A percentile compares a stretch with the other conserved stretches of the same genome.
phyloP scores from a whole-genome alignment of 352 stramenopile genomes.

The Phytopythium montanum region DNA sequence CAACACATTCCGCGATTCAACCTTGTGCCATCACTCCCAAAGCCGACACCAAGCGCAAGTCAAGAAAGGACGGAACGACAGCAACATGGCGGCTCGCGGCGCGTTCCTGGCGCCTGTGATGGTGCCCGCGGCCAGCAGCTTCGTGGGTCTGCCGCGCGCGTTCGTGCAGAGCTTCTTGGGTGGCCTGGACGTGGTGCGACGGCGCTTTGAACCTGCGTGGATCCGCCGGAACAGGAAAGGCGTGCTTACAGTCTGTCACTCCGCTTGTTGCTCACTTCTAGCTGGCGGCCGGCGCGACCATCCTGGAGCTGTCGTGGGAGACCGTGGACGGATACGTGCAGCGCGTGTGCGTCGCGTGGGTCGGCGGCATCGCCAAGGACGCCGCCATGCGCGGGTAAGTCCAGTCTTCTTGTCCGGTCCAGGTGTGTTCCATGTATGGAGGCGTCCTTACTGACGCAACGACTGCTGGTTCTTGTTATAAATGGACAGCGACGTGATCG shows the following conservation, averaged over 20 bases:
- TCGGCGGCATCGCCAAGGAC: constrained; percentile 55
- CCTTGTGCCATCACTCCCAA: background rate
- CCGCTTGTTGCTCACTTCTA: constrained; percentile 3
- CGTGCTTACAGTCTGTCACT: background rate
- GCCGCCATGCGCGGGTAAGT: constrained; percentile 42
- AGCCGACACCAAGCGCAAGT: background rate
- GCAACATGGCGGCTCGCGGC: constrained; percentile 32
- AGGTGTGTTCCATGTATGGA: too few species aligned
- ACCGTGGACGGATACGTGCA: constrained; percentile 78
- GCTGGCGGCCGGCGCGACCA: constrained; percentile 38
- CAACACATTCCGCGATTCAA: constrained; percentile 6
- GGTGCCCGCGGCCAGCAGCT: constrained; percentile 62
- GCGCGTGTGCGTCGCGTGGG: constrained; percentile 66
- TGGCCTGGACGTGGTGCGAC: constrained; percentile 27
- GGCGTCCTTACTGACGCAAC: background rate
- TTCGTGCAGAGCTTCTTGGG: constrained; percentile 66
- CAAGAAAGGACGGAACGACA: background rate
- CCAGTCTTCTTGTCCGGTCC: too few species aligned
- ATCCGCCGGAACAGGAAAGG: background rate
- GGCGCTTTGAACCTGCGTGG: background rate
- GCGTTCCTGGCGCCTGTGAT: constrained; percentile 64
- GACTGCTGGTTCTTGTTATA: background rate
- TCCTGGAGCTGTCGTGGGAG: constrained; percentile 78
- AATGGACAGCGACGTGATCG: constrained; percentile 64
- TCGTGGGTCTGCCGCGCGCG: constrained; percentile 59